Evolutionary conservation across 768 basidiomycete species (phyloP).

Genomic region (Fistulinella prunicolor): DNA sequence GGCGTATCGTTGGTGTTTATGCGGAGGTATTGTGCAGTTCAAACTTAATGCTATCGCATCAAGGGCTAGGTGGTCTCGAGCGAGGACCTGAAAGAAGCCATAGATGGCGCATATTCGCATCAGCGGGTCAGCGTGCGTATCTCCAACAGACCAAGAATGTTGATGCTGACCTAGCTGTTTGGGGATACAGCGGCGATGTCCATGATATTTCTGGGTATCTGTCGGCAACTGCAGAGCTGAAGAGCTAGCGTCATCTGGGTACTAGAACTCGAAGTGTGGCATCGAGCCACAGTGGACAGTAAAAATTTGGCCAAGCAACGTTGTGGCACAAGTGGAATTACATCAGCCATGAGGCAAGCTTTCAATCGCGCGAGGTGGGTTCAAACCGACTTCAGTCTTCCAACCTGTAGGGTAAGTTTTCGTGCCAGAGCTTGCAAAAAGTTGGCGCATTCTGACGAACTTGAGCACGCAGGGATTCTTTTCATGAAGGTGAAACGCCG

Average conservation of each 20-base stretch:
- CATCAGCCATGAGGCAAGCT: slow-evolving; percentile 1
- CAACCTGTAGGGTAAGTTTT: not conserved
- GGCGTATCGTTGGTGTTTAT: not conserved
- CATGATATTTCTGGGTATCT: too few relatives aligned
- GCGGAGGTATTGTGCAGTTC: not conserved
- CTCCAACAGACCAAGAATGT: not conserved
- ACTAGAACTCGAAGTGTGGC: not conserved
- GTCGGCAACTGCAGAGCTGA: too few relatives aligned
- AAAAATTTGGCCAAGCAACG: too few relatives aligned
- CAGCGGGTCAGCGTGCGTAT: not conserved
- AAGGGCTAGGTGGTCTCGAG: too few relatives aligned
- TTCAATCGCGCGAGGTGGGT: too few relatives aligned
- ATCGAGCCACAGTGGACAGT: too few relatives aligned
- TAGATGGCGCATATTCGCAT: too few relatives aligned
- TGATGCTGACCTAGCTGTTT: not conserved
- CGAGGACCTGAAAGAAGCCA: not conserved
- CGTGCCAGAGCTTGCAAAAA: not conserved
- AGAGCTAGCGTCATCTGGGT: not conserved
- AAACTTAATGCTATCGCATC: not conserved
- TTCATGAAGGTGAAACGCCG: slow-evolving; percentile 17
- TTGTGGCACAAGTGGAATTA: slow-evolving; percentile 1
- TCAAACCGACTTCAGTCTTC: not conserved
- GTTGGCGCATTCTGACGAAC: not conserved
- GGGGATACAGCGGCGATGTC: not conserved
- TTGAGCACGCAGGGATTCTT: too few relatives aligned